Conservation (phyloP, 2,329 filamentous ascomycete species). For the Ophiocordyceps camponoti-saundersi region DNA sequence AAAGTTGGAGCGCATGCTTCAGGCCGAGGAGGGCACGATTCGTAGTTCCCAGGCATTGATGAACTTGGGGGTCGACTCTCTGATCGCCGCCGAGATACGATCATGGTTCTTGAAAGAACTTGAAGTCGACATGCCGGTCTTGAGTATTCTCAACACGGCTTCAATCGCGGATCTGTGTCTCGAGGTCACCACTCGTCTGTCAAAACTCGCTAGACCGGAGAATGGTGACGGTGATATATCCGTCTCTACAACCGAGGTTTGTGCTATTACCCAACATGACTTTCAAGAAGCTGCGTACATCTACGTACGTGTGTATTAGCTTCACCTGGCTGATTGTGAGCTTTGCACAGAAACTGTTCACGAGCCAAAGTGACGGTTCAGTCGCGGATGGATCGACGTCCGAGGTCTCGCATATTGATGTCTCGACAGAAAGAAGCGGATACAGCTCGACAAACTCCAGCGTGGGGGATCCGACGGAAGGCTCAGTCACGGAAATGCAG, state of each 20-base stretch:
- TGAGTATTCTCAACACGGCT: constrained; percentile 15
- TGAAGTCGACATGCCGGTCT: constrained; percentile 25
- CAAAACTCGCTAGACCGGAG: background rate
- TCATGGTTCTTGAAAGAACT: constrained; percentile 30
- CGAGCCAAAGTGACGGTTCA: background rate
- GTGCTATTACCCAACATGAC: background rate
- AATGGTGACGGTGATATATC: background rate
- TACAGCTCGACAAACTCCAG: background rate
- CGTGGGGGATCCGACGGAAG: background rate
- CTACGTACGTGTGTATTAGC: background rate
- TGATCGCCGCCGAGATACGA: constrained; percentile 21
- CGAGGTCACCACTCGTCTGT: constrained; percentile 1
- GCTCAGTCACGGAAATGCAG: too few species aligned
- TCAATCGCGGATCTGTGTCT: constrained; percentile 4
- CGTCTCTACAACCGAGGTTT: background rate
- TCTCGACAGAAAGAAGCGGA: background rate
- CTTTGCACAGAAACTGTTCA: background rate
- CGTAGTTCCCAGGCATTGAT: background rate
- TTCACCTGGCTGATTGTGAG: background rate
- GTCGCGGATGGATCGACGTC: background rate
- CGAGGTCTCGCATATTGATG: background rate
- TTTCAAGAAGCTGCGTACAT: background rate
- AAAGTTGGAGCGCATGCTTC: constrained; percentile 1
- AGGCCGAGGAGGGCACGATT: background rate
- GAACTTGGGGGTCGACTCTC: constrained; percentile 12